A percentile compares a stretch with the other conserved stretches of the same genome.
phyloP scores from a whole-genome alignment of 208 protist genomes.

The Crithidia expoeki region DNA sequence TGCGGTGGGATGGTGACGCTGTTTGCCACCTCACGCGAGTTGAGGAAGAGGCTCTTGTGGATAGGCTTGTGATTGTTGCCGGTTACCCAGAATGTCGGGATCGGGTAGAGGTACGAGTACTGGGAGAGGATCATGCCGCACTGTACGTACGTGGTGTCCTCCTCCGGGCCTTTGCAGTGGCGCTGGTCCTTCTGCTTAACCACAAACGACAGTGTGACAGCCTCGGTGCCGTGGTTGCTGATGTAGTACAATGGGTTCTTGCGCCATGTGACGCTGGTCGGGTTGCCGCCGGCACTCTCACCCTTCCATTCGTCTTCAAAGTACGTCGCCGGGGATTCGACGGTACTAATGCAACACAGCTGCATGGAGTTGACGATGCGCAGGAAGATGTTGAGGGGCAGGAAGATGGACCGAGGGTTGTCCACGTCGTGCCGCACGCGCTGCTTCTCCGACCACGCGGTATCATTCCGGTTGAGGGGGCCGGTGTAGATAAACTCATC shows the following conservation, averaged over 20 bases:
- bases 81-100: slow-evolving; percentile 74
- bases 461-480: slow-evolving; percentile 59
- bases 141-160: slow-evolving; percentile 60
- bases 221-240: slow-evolving; percentile 54
- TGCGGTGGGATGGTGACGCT: slow-evolving; percentile 56
- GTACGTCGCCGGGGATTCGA: slow-evolving; percentile 45
- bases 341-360: slow-evolving; percentile 59
- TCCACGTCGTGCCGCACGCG: slow-evolving; percentile 46
- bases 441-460: slow-evolving; percentile 53
- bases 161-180: slow-evolving; percentile 42
- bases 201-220: slow-evolving; percentile 48
- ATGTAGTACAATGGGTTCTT: slow-evolving; percentile 85
- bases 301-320: slow-evolving; percentile 72
- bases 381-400: slow-evolving; percentile 68
- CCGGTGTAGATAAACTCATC: slow-evolving; percentile 71
- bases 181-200: slow-evolving; percentile 78
- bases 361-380: slow-evolving; percentile 62
- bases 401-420: slow-evolving; percentile 57
- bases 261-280: slow-evolving; percentile 69
- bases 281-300: slow-evolving; percentile 65
- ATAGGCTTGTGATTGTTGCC: slow-evolving; percentile 80
- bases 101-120: slow-evolving; percentile 34
- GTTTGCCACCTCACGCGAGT: slow-evolving; percentile 76
- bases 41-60: slow-evolving; percentile 78
- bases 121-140: slow-evolving; percentile 72